phyloP scores from a whole-genome alignment of 164 flowering plant genomes.

The Pachysandra terminalis region DNA sequence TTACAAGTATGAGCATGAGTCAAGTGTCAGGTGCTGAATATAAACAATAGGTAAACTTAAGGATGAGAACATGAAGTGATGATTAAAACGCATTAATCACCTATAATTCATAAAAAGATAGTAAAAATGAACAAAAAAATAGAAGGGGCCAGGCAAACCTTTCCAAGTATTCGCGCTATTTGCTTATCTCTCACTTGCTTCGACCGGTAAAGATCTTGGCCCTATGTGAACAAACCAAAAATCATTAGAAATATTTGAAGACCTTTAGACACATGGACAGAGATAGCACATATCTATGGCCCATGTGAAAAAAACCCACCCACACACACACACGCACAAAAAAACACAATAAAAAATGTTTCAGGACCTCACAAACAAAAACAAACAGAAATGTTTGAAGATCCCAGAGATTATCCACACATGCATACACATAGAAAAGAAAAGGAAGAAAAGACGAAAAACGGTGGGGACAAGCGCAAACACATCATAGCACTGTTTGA shows the following conservation, averaged over 20 bases:
- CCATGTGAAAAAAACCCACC: too few species aligned
- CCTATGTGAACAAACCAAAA: slow-evolving; percentile 41
- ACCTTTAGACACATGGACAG: too few species aligned
- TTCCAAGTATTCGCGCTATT: slow-evolving; percentile 94
- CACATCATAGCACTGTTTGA: too few species aligned
- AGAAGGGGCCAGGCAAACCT: slow-evolving; percentile 57
- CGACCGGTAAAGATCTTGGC: slow-evolving; percentile 90
- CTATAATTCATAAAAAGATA: not conserved
- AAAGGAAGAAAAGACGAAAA: too few species aligned
- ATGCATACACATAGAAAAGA: too few species aligned
- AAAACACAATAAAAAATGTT: not conserved
- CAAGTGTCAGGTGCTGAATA: not conserved
- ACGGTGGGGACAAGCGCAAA: too few species aligned
- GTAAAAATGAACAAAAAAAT: not conserved
- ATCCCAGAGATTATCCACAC: too few species aligned
- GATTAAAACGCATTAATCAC: not conserved
- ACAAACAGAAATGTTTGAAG: too few species aligned
- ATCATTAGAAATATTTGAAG: slow-evolving; percentile 6
- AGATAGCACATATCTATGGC: not conserved
- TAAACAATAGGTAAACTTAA: not conserved
- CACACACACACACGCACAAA: too few species aligned
- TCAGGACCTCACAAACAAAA: not conserved
- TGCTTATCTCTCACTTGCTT: slow-evolving; percentile 97
- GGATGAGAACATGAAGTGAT: not conserved
- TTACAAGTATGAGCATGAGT: not conserved